Conservation (phyloP, 257 asterid genomes). For the Forsythia viridissima region DNA sequence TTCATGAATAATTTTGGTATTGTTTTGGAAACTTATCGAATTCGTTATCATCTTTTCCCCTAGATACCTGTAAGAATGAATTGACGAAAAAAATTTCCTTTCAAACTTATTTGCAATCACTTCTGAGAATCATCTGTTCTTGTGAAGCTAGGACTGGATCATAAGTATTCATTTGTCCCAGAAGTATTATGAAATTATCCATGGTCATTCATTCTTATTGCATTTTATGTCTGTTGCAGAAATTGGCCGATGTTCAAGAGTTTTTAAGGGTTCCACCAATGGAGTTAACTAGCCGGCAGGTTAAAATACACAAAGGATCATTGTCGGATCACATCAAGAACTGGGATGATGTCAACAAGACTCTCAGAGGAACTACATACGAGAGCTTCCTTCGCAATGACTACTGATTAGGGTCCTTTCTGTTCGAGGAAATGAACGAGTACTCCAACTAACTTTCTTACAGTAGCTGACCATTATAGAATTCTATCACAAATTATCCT, state of each 20-base stretch:
- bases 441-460: constrained; percentile 7
- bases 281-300: constrained; percentile 75
- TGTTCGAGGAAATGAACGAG: not conserved
- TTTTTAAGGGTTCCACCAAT: constrained; percentile 70
- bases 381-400: constrained; percentile 70
- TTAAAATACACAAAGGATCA: constrained; percentile 91
- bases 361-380: constrained; percentile 68
- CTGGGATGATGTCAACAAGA: constrained; percentile 72
- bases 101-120: not conserved
- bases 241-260: constrained; percentile 62
- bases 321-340: constrained; percentile 65
- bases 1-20: not conserved
- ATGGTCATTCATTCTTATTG: not conserved
- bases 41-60: not conserved
- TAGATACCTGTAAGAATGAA: not conserved
- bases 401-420: constrained; percentile 34
- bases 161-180: not conserved
- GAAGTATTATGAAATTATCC: not conserved
- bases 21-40: not conserved
- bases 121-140: not conserved
- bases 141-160: not conserved
- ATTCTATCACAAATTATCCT: not conserved
- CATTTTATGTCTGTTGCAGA: constrained; percentile 42
- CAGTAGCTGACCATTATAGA: constrained; percentile 15
- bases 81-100: not conserved